phyloP scores from a whole-genome alignment of 1,284 basidiomycete genomes.

The Kwoniella shivajii region DNA sequence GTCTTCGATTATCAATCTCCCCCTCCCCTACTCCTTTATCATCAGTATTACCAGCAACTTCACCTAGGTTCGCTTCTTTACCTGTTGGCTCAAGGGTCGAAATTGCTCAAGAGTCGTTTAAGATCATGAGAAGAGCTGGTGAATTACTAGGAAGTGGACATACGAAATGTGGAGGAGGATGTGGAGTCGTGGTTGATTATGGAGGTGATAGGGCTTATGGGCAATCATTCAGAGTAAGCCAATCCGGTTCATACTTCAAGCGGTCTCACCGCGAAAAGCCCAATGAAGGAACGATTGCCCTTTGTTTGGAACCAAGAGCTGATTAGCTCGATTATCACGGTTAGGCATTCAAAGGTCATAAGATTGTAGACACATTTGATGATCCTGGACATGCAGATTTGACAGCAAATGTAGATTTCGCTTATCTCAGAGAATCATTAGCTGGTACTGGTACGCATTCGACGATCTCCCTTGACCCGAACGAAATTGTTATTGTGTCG shows the following conservation, averaged over 20 bases:
- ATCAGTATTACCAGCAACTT: slow-evolving; percentile 68
- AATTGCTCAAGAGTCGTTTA: slow-evolving; percentile 71
- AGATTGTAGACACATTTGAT: slow-evolving; percentile 81
- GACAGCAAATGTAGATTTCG: slow-evolving; percentile 95
- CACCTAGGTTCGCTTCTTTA: slow-evolving; percentile 67
- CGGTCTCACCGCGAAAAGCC: too few relatives aligned
- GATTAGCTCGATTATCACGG: neutral
- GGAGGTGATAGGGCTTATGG: slow-evolving; percentile 73
- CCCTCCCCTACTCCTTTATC: slow-evolving; percentile 67
- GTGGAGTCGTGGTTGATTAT: slow-evolving; percentile 88
- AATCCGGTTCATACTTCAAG: neutral
- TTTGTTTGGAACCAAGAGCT: too few relatives aligned
- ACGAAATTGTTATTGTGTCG: too few relatives aligned
- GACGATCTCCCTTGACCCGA: neutral
- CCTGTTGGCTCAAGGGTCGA: slow-evolving; percentile 74
- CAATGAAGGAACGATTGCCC: too few relatives aligned
- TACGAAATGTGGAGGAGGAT: slow-evolving; percentile 60
- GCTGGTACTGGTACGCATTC: slow-evolving; percentile 61
- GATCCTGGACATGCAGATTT: slow-evolving; percentile 86
- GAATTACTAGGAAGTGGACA: slow-evolving; percentile 59
- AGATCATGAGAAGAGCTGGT: slow-evolving; percentile 67
- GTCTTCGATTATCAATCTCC: slow-evolving; percentile 70
- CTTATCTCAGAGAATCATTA: slow-evolving; percentile 78
- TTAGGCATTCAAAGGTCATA: slow-evolving; percentile 86
- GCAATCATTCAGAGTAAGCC: slow-evolving; percentile 75